Conservation (phyloP, 1,284 basidiomycete species). For the Neonothopanus nambi region DNA sequence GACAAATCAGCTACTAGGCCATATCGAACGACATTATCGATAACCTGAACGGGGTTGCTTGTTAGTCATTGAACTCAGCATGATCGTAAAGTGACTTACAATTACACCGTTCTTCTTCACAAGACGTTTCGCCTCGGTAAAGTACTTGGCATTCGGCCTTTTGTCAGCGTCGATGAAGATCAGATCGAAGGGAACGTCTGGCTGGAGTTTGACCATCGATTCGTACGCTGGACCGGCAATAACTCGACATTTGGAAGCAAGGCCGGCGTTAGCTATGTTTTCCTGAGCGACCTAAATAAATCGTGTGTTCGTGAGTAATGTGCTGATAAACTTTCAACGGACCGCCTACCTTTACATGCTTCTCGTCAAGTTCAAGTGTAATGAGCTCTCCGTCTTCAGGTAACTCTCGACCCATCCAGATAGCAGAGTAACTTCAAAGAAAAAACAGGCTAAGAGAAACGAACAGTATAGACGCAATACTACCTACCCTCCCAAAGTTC, state of each 20-base stretch:
- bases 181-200: slow-evolving; percentile 52
- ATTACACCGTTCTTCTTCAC: slow-evolving; percentile 55
- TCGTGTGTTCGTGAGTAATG: background rate
- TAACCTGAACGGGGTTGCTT: slow-evolving; percentile 37
- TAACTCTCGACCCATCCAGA: slow-evolving; percentile 58
- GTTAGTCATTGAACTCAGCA: background rate
- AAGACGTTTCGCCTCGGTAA: slow-evolving; percentile 55
- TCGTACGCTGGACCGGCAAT: slow-evolving; percentile 52
- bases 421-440: slow-evolving; percentile 51
- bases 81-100: slow-evolving; percentile 33
- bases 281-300: slow-evolving; percentile 49
- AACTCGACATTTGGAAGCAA: slow-evolving; percentile 46
- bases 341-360: slow-evolving; percentile 45
- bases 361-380: slow-evolving; percentile 49
- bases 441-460: too few relatives aligned
- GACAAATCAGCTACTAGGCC: slow-evolving; percentile 47
- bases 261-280: slow-evolving; percentile 50
- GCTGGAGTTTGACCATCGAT: slow-evolving; percentile 40
- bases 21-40: slow-evolving; percentile 62
- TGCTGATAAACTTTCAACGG: too few relatives aligned
- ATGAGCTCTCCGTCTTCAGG: slow-evolving; percentile 52
- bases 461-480: too few relatives aligned
- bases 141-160: slow-evolving; percentile 46
- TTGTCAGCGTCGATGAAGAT: slow-evolving; percentile 69
- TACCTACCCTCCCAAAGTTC: slow-evolving; percentile 60